Evolutionary conservation across 345 rosid species (phyloP), one percentile per base, ranked within the genome.

Genomic region (Erodium maritimum): DNA sequence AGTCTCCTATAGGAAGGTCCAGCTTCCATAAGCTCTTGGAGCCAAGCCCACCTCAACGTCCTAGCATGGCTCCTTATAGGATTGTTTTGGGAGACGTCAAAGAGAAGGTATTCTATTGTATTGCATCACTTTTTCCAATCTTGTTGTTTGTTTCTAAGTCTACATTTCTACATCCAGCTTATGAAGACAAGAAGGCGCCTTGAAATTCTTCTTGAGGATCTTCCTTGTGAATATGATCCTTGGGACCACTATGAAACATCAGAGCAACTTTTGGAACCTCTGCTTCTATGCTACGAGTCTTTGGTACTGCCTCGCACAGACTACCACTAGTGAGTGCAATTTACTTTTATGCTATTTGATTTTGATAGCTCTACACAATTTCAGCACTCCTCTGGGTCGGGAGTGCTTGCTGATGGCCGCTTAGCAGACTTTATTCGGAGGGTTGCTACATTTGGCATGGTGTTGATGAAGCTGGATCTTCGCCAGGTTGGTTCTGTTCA

Each of bases 21-120:
- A 89, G 95, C 77, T 89, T 93, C 74, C 99, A 83, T 61, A 93
- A 87, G 75, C 94, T 93, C 75, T 77, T 93, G 59, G 99, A 93
- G 72, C 99, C 99, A 69, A 84, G 89, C 57, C 82, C 69, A 54
- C 83, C 94, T 69, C 73, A 78, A 71, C 88, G 60, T 57, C 85
- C 99, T 48, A 87, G 89, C 65, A 77, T 85, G 60, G 93, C 95
- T 74, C 96, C 99, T 55, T 89, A 93, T 55, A 78, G 96, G 70
- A 85, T 93, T 73, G 88, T 93, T 67, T 91, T 93, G 58, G 96
- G 99, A 10, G 74, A 86, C 64, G 95, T 93, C 20, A 93, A 89
- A 70, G 95, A 93, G 37, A 86, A 93, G 96, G 98, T 91, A 72
- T 61, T 57, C 17, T 25, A 66, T 61, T 25, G 9, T 29, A 6